Evolutionary conservation across 2,329 filamentous ascomycete species (phyloP), one percentile per base, ranked within the genome.

Genomic region (Helicocarpus griseus): DNA sequence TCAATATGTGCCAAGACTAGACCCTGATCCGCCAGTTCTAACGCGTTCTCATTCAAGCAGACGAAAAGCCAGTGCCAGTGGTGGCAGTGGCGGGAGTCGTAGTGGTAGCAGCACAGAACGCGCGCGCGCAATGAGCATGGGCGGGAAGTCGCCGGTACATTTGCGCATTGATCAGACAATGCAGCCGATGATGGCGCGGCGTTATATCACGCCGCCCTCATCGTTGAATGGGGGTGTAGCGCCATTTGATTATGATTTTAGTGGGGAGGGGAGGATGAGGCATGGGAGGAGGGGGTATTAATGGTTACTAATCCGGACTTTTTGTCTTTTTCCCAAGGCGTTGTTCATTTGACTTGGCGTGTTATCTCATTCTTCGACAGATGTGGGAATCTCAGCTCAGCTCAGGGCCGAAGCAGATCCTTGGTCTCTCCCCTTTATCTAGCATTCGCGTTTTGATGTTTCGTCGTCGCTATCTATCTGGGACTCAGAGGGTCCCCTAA

Each of bases 41-140:
- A 9, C 24, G 2, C 26, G 28, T 24, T 49, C 31, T 3, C 24
- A 41, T 31, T 38, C 48, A n/a, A 29, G 43, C 43, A 46, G 38
- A n/a, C 39, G 40, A 24, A 45, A 40, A 28, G 41, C 26, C 26
- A 51, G 49, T 17, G 31, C n/a, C 8, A 38, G 35, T n/a, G 44
- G 45, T 26, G 35, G 40, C 14, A 38, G 24, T 21, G 36, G 46
- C 26, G 35, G 40, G 5, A 49, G 51, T 19, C 47, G 46, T 35
- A 49, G 45, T 33, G 33, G 46, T n/a, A 53, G 38, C 29, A 49
- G 51, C 45, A n/a, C 21, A 11, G 48, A 49, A 24, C 36, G 48
- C 19, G 38, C 48, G 28, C 48, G 48, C n/a, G 28, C 48, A 11
- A 43, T 49, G 48, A 43, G 36, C 24, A 29, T 49, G 4, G 8